Percentiles rank a stretch among this genome's conserved stretches.
phyloP scores from a whole-genome alignment of 495 filamentous ascomycete genomes.

The Hypomontagnella monticulosa region DNA sequence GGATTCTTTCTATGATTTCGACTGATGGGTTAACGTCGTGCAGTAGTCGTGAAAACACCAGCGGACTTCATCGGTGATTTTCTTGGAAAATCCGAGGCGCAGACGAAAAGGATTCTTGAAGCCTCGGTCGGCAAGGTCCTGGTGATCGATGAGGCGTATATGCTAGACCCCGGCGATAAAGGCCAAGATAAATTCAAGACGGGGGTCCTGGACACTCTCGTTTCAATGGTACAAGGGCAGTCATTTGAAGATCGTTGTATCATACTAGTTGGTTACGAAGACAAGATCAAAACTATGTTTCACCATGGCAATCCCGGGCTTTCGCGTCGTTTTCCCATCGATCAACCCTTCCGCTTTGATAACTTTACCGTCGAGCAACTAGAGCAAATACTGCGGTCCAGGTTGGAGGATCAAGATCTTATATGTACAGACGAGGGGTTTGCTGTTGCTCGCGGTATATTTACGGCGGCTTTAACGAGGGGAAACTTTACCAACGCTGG shows the following conservation, averaged over 20 bases:
- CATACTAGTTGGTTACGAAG: conserved; percentile 77
- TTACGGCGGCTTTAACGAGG: neutral
- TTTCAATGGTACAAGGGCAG: conserved; percentile 76
- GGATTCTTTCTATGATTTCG: too few relatives aligned
- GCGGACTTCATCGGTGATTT: conserved; percentile 72
- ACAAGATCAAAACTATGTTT: conserved; percentile 78
- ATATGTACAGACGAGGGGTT: neutral
- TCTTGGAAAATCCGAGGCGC: conserved; percentile 71
- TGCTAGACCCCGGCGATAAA: conserved; percentile 40
- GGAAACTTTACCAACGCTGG: conserved; percentile 66
- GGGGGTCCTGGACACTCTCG: conserved; percentile 76
- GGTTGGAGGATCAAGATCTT: conserved; percentile 60
- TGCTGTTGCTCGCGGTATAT: neutral
- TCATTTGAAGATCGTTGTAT: conserved; percentile 82
- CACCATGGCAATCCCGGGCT: conserved; percentile 80
- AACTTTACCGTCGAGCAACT: conserved; percentile 71
- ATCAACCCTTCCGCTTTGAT: conserved; percentile 71
- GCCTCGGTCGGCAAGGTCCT: conserved; percentile 75
- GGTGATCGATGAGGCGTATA: conserved; percentile 81
- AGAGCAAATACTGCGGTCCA: conserved; percentile 63
- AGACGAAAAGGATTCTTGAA: conserved; percentile 73
- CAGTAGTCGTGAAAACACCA: conserved; percentile 58
- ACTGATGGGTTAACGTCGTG: too few relatives aligned
- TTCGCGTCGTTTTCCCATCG: conserved; percentile 70
- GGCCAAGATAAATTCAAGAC: conserved; percentile 64